Percentiles rank a stretch among this genome's conserved stretches.
Conservation (phyloP, 2,329 filamentous ascomycete species). For the Tolypocladium tundrense region DNA sequence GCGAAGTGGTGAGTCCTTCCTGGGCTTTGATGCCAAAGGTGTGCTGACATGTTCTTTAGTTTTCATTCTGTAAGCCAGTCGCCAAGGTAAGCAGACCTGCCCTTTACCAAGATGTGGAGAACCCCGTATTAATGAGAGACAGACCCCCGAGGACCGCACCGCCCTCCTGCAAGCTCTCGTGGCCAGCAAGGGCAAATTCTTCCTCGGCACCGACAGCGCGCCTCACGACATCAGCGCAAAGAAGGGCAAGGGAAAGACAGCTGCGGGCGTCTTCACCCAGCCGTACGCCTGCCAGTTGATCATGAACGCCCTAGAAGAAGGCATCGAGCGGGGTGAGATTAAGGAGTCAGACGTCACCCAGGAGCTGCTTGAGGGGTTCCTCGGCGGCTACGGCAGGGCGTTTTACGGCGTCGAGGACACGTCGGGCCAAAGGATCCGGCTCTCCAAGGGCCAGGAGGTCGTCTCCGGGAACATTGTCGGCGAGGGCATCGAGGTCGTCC, state of each 20-base stretch:
- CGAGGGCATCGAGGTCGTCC: background rate
- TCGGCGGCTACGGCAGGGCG: conserved; percentile 38
- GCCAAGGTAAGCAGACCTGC: conserved; percentile 59
- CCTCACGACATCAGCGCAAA: conserved; percentile 55
- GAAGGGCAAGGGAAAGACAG: conserved; percentile 38
- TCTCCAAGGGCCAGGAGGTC: background rate
- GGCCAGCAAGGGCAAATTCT: conserved; percentile 55
- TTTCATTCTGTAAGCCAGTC: conserved; percentile 66
- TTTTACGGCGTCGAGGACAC: conserved; percentile 33
- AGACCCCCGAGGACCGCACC: conserved; percentile 1
- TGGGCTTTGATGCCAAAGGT: no score
- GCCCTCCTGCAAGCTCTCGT: conserved; percentile 58
- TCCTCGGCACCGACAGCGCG: conserved; percentile 54
- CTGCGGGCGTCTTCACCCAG: conserved; percentile 74
- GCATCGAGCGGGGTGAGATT: conserved; percentile 42
- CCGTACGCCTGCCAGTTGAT: conserved; percentile 58
- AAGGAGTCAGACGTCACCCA: conserved; percentile 40
- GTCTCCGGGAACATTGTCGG: background rate
- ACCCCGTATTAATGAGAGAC: background rate
- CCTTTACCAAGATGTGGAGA: background rate
- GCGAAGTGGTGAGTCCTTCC: background rate
- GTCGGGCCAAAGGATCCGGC: background rate
- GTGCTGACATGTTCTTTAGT: conserved; percentile 43
- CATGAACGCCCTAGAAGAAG: conserved; percentile 51
- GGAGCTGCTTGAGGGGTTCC: conserved; percentile 43